Evolutionary conservation across 2,329 filamentous ascomycete species (phyloP).

Genomic region (Aschersonia sp.): DNA sequence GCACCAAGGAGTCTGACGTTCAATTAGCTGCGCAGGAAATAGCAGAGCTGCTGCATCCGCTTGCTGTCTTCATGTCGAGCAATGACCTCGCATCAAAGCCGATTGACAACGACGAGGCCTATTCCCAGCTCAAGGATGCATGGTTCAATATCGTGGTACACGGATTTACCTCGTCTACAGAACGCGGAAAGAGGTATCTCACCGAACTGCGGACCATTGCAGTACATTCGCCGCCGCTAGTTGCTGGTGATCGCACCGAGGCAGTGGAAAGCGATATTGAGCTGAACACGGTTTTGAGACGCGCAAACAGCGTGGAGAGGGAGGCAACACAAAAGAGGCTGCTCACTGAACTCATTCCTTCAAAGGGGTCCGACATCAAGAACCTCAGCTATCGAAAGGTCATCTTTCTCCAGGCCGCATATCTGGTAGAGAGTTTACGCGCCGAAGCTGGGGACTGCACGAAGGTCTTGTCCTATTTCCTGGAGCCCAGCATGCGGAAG

Average conservation of each 20-base stretch:
- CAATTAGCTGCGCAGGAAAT: slow-evolving; percentile 80
- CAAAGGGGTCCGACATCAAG: slow-evolving; percentile 65
- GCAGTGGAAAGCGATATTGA: slow-evolving; percentile 94
- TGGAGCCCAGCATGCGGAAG: slow-evolving; percentile 72
- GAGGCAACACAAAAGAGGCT: slow-evolving; percentile 69
- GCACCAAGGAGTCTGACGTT: slow-evolving; percentile 62
- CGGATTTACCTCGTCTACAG: slow-evolving; percentile 66
- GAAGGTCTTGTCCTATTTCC: slow-evolving; percentile 78
- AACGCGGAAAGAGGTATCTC: slow-evolving; percentile 56
- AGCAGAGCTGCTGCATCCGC: slow-evolving; percentile 68
- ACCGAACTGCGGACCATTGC: slow-evolving; percentile 75
- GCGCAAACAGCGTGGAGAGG: slow-evolving; percentile 70
- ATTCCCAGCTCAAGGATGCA: slow-evolving; percentile 68
- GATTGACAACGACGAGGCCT: slow-evolving; percentile 49
- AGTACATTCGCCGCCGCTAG: slow-evolving; percentile 71
- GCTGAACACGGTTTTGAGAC: slow-evolving; percentile 80
- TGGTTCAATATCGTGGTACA: slow-evolving; percentile 99
- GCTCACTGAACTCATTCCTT: slow-evolving; percentile 59
- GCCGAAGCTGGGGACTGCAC: slow-evolving; percentile 82
- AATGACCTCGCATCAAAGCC: slow-evolving; percentile 39
- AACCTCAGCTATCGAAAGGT: slow-evolving; percentile 77
- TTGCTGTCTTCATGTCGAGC: slow-evolving; percentile 70
- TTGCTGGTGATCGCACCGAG: slow-evolving; percentile 78
- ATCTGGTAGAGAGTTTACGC: slow-evolving; percentile 77
- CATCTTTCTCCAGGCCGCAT: slow-evolving; percentile 82